Percentiles rank a stretch among this genome's conserved stretches.
These are phyloP conservation scores for Tritrichomonas foetus DNA, from an alignment of 208 protist genomes.

Conservation along the genomic window DNA sequence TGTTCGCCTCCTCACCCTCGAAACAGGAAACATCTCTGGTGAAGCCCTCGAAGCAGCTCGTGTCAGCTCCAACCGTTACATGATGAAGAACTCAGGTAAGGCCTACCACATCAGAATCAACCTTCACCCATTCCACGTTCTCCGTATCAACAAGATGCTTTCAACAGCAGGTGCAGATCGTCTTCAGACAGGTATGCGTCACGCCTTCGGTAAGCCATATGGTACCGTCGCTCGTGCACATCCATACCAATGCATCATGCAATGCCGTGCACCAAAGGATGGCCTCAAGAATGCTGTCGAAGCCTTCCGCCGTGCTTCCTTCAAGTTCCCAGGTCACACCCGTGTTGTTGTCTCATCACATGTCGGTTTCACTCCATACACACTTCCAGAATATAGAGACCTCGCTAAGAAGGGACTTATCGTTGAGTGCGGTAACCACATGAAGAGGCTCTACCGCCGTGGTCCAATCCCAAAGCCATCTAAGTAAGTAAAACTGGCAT, in stretches of 20 bases:
- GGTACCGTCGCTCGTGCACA: conserved; percentile 87
- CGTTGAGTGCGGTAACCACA: conserved; percentile 5
- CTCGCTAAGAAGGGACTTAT: background rate
- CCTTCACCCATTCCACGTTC: conserved; percentile 96
- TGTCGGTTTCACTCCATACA: conserved; percentile 38
- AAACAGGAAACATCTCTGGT: conserved; percentile 94
- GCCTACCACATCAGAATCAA: conserved; percentile 98
- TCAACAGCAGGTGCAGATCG: conserved; percentile 98
- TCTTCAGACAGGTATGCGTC: conserved; percentile 77
- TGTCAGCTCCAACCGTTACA: conserved; percentile 99
- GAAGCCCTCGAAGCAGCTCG: conserved; percentile 97
- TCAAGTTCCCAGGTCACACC: conserved; percentile 40
- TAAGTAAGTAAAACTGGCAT: too few relatives aligned
- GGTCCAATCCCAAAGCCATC: conserved; percentile 17
- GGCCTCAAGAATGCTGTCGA: conserved; percentile 17
- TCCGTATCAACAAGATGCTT: too few relatives aligned
- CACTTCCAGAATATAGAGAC: background rate
- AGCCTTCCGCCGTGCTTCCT: conserved; percentile 32
- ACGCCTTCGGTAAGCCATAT: conserved; percentile 91
- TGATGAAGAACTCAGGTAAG: conserved; percentile 89
- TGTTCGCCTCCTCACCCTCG: conserved; percentile 90
- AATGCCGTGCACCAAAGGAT: conserved; percentile 70
- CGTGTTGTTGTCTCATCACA: background rate
- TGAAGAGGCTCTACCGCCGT: background rate
- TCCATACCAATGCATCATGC: conserved; percentile 92